phyloP scores from a whole-genome alignment of 768 basidiomycete genomes.

The Leccinum boreale region DNA sequence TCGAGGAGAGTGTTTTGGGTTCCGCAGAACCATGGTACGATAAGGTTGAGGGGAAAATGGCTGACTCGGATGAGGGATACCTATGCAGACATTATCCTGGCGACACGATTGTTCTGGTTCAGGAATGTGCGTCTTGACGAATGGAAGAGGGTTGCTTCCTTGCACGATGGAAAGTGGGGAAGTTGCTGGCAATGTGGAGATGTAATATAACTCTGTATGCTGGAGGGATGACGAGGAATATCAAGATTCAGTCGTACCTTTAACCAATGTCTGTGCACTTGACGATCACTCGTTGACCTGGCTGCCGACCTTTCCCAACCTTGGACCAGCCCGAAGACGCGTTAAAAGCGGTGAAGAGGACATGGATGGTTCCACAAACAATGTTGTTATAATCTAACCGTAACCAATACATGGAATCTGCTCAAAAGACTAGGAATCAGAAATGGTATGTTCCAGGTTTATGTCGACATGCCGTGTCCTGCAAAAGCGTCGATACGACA shows the following conservation, averaged over 20 bases:
- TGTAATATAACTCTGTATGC: conserved; percentile 20
- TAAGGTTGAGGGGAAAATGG: conserved; percentile 21
- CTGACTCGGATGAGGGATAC: conserved; percentile 30
- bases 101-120: conserved; percentile 7
- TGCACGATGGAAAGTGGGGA: conserved; percentile 28
- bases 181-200: conserved; percentile 22
- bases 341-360: neutral
- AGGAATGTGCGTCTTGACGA: conserved; percentile 22
- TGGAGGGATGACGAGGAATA: too few relatives aligned
- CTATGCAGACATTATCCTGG: conserved; percentile 30
- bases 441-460: conserved; percentile 45
- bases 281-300: neutral
- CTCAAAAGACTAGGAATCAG: neutral
- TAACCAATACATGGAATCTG: neutral
- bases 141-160: conserved; percentile 22
- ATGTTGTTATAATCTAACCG: neutral
- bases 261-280: neutral
- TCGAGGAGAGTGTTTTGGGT: conserved; percentile 12
- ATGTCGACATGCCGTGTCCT: conserved; percentile 66
- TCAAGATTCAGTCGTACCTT: neutral
- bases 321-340: too few relatives aligned
- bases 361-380: neutral
- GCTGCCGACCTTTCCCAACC: too few relatives aligned
- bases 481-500: conserved; percentile 50
- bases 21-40: conserved; percentile 20